phyloP scores from a whole-genome alignment of 441 rosid species.

The Biscutella laevigata region DNA sequence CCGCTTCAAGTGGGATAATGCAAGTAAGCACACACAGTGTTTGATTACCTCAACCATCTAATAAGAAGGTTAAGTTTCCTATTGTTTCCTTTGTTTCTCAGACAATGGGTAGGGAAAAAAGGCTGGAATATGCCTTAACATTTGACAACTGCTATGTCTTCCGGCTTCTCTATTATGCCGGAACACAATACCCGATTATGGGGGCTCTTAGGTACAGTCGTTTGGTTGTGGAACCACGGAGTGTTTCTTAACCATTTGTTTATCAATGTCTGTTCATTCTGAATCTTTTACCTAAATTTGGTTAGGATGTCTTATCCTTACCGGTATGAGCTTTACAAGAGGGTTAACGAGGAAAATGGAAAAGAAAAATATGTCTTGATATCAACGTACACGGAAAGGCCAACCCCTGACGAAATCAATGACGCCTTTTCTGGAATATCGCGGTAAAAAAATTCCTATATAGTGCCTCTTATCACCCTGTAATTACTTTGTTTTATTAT shows the following conservation, averaged over 20 bases:
- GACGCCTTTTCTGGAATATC: slow-evolving; percentile 69
- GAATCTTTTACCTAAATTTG: not conserved
- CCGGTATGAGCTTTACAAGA: slow-evolving; percentile 63
- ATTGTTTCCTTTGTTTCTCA: slow-evolving; percentile 16
- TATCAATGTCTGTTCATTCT: not conserved
- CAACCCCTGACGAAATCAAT: slow-evolving; percentile 60
- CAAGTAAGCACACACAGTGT: slow-evolving; percentile 53
- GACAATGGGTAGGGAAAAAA: slow-evolving; percentile 92
- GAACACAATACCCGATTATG: slow-evolving; percentile 94
- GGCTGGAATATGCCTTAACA: slow-evolving; percentile 82
- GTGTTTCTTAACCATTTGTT: too few species aligned
- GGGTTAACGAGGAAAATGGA: slow-evolving; percentile 50
- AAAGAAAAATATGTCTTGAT: slow-evolving; percentile 60
- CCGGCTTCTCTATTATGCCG: slow-evolving; percentile 84
- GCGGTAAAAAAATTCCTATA: slow-evolving; percentile 28
- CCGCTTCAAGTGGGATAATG: slow-evolving; percentile 93
- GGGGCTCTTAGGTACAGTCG: slow-evolving; percentile 74
- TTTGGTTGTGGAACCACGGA: too few species aligned
- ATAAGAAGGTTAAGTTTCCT: slow-evolving; percentile 6
- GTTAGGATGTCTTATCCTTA: slow-evolving; percentile 65
- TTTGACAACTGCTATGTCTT: slow-evolving; percentile 77
- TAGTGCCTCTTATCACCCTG: not conserved
- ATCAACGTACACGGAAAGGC: slow-evolving; percentile 50
- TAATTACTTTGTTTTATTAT: not conserved
- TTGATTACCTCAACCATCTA: not conserved